These are phyloP conservation scores for Pleurozium schreberi DNA, from an alignment of 225 moss, liverwort and hornwort genomes.

Conservation along the genomic window DNA sequence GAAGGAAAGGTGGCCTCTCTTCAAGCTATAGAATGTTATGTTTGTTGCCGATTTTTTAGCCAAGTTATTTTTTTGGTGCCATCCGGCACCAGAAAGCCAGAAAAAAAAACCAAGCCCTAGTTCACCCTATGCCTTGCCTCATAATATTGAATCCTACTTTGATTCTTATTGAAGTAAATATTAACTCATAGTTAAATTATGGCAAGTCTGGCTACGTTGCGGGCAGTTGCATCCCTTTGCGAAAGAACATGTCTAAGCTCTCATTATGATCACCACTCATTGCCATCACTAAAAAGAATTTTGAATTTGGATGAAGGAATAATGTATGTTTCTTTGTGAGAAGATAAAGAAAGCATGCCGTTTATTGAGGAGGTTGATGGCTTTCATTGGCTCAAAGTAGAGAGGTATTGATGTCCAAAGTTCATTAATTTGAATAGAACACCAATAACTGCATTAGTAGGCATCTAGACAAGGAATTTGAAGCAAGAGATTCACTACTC, in stretches of 20 bases:
- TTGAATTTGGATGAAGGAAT: background rate
- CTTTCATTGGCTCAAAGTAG: background rate
- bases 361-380: background rate
- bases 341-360: background rate
- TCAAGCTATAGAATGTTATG: too few relatives aligned
- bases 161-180: background rate
- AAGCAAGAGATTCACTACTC: rapidly evolving
- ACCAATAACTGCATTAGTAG: too few relatives aligned
- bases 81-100: too few relatives aligned
- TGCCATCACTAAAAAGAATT: background rate
- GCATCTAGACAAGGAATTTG: background rate
- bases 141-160: too few relatives aligned
- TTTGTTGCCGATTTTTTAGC: too few relatives aligned
- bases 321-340: background rate
- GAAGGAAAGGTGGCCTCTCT: too few relatives aligned
- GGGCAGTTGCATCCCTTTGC: background rate
- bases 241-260: background rate
- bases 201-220: too few relatives aligned
- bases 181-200: background rate
- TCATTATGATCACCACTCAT: background rate
- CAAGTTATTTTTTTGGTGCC: too few relatives aligned
- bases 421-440: background rate
- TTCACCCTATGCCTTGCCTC: too few relatives aligned
- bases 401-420: too few relatives aligned
- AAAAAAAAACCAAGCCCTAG: too few relatives aligned